Conservation (phyloP, 768 basidiomycete genomes). For the Rhizopogon vulgaris region DNA sequence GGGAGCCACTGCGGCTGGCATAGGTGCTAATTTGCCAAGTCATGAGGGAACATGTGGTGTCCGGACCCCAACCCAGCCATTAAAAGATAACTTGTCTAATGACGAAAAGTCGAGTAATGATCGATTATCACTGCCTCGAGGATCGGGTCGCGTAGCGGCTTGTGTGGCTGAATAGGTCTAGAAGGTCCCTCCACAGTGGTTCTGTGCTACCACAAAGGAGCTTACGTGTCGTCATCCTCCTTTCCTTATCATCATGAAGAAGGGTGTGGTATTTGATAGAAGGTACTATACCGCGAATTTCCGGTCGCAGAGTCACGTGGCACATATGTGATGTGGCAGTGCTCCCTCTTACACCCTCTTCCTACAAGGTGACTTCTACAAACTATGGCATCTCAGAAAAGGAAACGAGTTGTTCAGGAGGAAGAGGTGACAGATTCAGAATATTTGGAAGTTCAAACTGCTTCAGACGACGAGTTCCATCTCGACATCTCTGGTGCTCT, state of each 20-base stretch:
- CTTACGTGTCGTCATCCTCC: too few relatives aligned
- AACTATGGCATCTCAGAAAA: slow-evolving; percentile 23
- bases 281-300: background rate
- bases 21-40: too few relatives aligned
- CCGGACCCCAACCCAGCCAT: too few relatives aligned
- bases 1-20: too few relatives aligned
- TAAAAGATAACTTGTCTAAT: too few relatives aligned
- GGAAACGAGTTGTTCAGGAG: slow-evolving; percentile 20
- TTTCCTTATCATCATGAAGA: background rate
- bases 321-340: background rate
- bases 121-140: too few relatives aligned
- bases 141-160: background rate
- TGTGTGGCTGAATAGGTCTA: too few relatives aligned
- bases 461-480: slow-evolving; percentile 44
- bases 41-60: too few relatives aligned
- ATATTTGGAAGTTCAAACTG: slow-evolving; percentile 7
- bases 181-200: too few relatives aligned
- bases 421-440: slow-evolving; percentile 8
- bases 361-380: background rate
- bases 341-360: background rate
- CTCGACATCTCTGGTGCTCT: slow-evolving; percentile 64
- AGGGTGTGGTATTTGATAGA: background rate
- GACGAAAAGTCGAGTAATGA: too few relatives aligned
- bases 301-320: background rate
- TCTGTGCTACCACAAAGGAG: too few relatives aligned